Evolutionary conservation across 2,329 filamentous ascomycete genomes (phyloP).

Genomic region (Didymella pinodella): DNA sequence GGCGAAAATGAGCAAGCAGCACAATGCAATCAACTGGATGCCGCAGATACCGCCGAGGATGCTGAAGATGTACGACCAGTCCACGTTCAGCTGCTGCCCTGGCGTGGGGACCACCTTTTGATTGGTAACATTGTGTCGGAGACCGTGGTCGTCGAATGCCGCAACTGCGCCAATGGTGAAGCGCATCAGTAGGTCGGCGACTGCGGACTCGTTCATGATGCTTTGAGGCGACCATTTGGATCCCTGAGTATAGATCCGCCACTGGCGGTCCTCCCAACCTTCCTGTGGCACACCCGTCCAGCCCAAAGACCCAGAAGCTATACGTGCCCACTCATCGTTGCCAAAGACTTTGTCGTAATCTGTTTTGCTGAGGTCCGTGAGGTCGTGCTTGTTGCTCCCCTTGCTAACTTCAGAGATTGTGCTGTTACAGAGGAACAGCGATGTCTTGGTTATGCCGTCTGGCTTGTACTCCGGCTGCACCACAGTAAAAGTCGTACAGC

Average conservation of each 20-base stretch:
- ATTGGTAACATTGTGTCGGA: slow-evolving; percentile 28
- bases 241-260: slow-evolving; percentile 29
- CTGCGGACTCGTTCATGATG: slow-evolving; percentile 19
- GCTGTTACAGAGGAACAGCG: slow-evolving; percentile 44
- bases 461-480: slow-evolving; percentile 23
- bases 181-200: slow-evolving; percentile 32
- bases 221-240: slow-evolving; percentile 33
- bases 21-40: slow-evolving; percentile 36
- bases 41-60: slow-evolving; percentile 35
- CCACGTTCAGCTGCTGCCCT: slow-evolving; percentile 36
- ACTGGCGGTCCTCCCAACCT: slow-evolving; percentile 27
- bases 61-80: slow-evolving; percentile 37
- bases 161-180: slow-evolving; percentile 41
- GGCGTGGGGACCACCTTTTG: slow-evolving; percentile 29
- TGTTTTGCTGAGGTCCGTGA: slow-evolving; percentile 8
- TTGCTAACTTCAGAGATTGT: slow-evolving; percentile 25
- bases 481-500: slow-evolving; percentile 48
- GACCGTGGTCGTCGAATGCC: slow-evolving; percentile 41
- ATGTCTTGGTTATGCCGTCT: slow-evolving; percentile 11
- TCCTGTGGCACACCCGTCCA: slow-evolving; percentile 41
- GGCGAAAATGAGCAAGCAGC: slow-evolving; percentile 32
- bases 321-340: slow-evolving; percentile 39
- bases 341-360: slow-evolving; percentile 37
- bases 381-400: slow-evolving; percentile 28
- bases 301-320: slow-evolving; percentile 42